phyloP scores from a whole-genome alignment of 2,329 filamentous ascomycete species.

The Helminthosporium solani region DNA sequence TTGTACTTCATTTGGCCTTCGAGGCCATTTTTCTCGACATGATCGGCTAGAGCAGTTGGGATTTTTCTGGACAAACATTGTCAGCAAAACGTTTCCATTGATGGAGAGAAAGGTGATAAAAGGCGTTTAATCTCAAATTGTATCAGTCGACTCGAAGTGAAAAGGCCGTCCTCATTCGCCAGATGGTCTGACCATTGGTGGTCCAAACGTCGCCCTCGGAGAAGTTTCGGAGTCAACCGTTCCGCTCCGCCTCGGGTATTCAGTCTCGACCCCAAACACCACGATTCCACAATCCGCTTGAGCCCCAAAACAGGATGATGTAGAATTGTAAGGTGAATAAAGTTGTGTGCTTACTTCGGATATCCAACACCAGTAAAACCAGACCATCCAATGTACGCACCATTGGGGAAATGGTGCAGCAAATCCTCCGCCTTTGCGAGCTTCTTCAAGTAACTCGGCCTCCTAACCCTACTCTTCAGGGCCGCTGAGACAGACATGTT shows the following conservation, averaged over 20 bases:
- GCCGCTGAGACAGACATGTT: conserved; percentile 65
- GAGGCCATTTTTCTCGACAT: conserved; percentile 83
- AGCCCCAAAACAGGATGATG: not conserved
- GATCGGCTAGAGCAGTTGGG: conserved; percentile 79
- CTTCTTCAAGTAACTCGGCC: conserved; percentile 78
- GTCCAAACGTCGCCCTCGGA: conserved; percentile 11
- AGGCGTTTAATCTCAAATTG: no score
- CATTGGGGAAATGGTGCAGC: conserved; percentile 77
- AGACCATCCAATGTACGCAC: conserved; percentile 85
- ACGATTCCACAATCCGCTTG: not conserved
- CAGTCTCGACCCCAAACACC: conserved; percentile 6
- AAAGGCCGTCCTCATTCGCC: no score
- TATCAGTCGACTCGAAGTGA: no score
- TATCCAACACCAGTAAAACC: conserved; percentile 90
- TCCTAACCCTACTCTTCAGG: conserved; percentile 71
- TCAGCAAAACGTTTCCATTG: not conserved
- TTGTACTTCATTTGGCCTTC: conserved; percentile 84
- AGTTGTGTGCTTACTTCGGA: conserved; percentile 64
- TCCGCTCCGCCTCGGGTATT: conserved; percentile 31
- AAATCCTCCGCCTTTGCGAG: conserved; percentile 77
- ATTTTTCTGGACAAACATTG: conserved; percentile 62
- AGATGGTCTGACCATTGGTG: not conserved
- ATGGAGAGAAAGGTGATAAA: no score
- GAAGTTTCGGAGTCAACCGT: conserved; percentile 25
- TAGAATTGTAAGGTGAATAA: not conserved